Conservation (phyloP, 371 early-diverging fungal species). For the Apophysomyces trapeziformis region DNA sequence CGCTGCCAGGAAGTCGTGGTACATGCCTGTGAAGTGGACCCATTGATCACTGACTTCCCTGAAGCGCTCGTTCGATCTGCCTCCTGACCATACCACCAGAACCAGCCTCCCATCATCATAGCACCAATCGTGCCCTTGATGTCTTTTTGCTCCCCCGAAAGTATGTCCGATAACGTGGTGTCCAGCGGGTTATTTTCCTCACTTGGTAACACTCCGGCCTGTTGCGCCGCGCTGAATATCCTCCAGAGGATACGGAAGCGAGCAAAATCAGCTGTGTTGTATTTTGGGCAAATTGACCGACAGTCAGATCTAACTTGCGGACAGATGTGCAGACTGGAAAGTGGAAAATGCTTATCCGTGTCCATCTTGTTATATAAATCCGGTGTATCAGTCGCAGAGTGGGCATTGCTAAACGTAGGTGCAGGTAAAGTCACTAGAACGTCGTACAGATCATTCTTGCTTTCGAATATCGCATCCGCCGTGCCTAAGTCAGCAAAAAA, state of each 20-base stretch:
- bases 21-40: neutral
- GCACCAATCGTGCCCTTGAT: slow-evolving; percentile 15
- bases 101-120: slow-evolving; percentile 46
- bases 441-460: slow-evolving; percentile 61
- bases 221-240: slow-evolving; percentile 14
- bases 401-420: slow-evolving; percentile 9
- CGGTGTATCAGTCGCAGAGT: neutral
- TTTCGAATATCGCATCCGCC: slow-evolving; percentile 59
- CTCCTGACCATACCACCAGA: slow-evolving; percentile 50
- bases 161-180: slow-evolving; percentile 28
- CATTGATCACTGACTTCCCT: slow-evolving; percentile 7
- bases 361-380: neutral
- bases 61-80: neutral
- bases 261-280: slow-evolving; percentile 38
- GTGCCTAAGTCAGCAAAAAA: slow-evolving; percentile 46
- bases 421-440: slow-evolving; percentile 49
- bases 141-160: slow-evolving; percentile 15
- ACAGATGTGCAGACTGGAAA: slow-evolving; percentile 10
- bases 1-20: slow-evolving; percentile 23
- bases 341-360: slow-evolving; percentile 8
- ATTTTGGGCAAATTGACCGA: slow-evolving; percentile 11
- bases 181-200: slow-evolving; percentile 26
- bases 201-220: neutral
- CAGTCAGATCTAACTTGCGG: slow-evolving; percentile 15
- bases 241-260: slow-evolving; percentile 32